These are phyloP conservation scores for Candida stauntonica DNA, from an alignment of 805 yeast genomes.

Conservation along the genomic window DNA sequence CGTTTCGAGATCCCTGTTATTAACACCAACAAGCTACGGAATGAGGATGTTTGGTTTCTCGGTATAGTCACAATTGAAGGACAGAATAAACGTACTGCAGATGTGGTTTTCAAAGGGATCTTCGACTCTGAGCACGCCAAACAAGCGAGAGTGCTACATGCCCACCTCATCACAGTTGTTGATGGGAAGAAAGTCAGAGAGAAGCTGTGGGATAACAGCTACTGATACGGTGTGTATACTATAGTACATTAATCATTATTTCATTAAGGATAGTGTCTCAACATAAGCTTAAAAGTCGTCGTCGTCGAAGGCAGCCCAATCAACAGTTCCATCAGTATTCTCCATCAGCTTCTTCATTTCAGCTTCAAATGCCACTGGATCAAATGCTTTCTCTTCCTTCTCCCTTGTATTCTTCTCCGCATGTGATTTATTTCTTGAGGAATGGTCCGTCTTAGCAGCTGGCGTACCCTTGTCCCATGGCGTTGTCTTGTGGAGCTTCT, in stretches of 20 bases:
- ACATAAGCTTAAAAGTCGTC: no score
- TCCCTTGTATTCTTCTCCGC: background rate
- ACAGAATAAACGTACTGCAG: conserved; percentile 13
- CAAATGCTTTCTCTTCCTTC: background rate
- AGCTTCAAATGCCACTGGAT: conserved; percentile 5
- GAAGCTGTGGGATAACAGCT: conserved; percentile 20
- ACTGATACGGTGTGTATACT: conserved; percentile 6
- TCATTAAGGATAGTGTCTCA: no score
- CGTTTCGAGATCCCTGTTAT: conserved; percentile 21
- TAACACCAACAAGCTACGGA: conserved; percentile 12
- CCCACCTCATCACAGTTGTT: conserved; percentile 15
- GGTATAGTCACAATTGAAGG: conserved; percentile 20
- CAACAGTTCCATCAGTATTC: conserved; percentile 14
- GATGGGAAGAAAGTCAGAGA: conserved; percentile 19
- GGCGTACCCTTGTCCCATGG: conserved; percentile 17
- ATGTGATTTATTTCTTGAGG: background rate
- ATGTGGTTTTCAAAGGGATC: conserved; percentile 23
- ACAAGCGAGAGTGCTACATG: conserved; percentile 22
- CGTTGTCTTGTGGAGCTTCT: conserved; percentile 4
- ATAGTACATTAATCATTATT: no score
- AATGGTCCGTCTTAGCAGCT: conserved; percentile 6
- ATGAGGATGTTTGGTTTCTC: conserved; percentile 20
- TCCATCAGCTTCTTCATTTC: conserved; percentile 15
- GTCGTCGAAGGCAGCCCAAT: conserved; percentile 25
- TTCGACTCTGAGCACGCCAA: conserved; percentile 26